Conservation (phyloP, 2,329 filamentous ascomycete species). For the Fusarium algeriense region DNA sequence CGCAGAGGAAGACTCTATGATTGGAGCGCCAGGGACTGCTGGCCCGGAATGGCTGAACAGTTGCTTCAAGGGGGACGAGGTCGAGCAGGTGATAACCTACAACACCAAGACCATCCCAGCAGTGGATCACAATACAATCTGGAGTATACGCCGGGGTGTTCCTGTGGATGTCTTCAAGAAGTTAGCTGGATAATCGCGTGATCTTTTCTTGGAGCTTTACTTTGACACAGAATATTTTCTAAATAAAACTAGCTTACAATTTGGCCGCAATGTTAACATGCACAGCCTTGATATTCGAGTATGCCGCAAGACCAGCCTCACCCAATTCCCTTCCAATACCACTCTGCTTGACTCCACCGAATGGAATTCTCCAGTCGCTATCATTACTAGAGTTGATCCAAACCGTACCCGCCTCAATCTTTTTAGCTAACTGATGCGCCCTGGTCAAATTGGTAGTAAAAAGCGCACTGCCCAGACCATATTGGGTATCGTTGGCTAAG, state of each 20-base stretch:
- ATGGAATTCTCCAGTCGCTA: slow-evolving; percentile 58
- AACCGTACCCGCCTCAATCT: slow-evolving; percentile 71
- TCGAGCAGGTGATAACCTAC: background rate
- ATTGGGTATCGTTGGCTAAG: slow-evolving; percentile 65
- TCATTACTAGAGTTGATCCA: slow-evolving; percentile 65
- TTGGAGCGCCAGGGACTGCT: slow-evolving; percentile 4
- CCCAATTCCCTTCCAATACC: slow-evolving; percentile 61
- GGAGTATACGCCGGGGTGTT: slow-evolving; percentile 9
- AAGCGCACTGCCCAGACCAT: slow-evolving; percentile 71
- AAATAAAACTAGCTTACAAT: background rate
- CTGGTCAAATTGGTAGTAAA: slow-evolving; percentile 70
- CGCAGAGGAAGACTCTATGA: slow-evolving; percentile 19
- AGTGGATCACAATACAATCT: slow-evolving; percentile 20
- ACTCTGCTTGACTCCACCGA: slow-evolving; percentile 63
- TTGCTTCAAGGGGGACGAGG: slow-evolving; percentile 15
- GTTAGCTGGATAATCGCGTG: background rate
- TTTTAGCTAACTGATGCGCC: slow-evolving; percentile 62
- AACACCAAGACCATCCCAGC: background rate
- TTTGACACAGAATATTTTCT: background rate
- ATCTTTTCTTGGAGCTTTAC: accelerated
- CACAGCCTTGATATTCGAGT: slow-evolving; percentile 60
- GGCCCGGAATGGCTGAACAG: slow-evolving; percentile 10
- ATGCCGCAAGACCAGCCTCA: slow-evolving; percentile 59
- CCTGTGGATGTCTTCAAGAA: slow-evolving; percentile 8
- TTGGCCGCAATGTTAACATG: slow-evolving; percentile 57